A percentile compares a stretch with the other conserved stretches of the same genome.
These are phyloP conservation scores for Tricharina praecox DNA, from an alignment of 495 filamentous ascomycete species.

Conservation along the genomic window DNA sequence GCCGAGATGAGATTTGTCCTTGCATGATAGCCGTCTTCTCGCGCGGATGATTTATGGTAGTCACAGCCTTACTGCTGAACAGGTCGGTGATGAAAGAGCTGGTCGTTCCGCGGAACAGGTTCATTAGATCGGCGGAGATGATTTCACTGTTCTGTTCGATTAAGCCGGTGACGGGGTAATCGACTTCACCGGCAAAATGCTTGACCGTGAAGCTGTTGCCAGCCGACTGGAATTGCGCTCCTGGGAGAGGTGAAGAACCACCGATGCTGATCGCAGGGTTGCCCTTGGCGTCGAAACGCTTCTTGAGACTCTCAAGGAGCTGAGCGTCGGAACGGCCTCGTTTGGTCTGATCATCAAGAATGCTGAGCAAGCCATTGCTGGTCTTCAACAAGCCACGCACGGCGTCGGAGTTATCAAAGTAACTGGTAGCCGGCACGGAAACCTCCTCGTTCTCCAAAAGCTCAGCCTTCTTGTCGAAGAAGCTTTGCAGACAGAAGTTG, in stretches of 20 bases:
- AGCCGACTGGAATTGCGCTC: slow-evolving; percentile 66
- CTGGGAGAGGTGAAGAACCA: slow-evolving; percentile 48
- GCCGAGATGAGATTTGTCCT: slow-evolving; percentile 87
- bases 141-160: slow-evolving; percentile 91
- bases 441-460: slow-evolving; percentile 86
- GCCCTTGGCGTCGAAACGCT: slow-evolving; percentile 87
- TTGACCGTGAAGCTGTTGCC: slow-evolving; percentile 65
- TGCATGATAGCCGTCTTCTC: slow-evolving; percentile 87
- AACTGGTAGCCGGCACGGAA: slow-evolving; percentile 71
- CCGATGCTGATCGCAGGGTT: slow-evolving; percentile 61
- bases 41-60: slow-evolving; percentile 76
- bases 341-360: slow-evolving; percentile 84
- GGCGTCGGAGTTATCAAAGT: slow-evolving; percentile 92
- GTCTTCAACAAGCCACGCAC: slow-evolving; percentile 79
- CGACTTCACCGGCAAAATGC: slow-evolving; percentile 93
- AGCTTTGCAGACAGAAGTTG: slow-evolving; percentile 82
- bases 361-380: slow-evolving; percentile 80
- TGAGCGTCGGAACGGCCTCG: slow-evolving; percentile 77
- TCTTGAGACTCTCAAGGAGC: slow-evolving; percentile 72
- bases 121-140: slow-evolving; percentile 90
- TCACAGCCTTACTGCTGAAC: slow-evolving; percentile 82
- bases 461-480: slow-evolving; percentile 86
- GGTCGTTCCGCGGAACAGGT: slow-evolving; percentile 71
- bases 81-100: slow-evolving; percentile 77
- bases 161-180: slow-evolving; percentile 70